A percentile compares a stretch with the other conserved stretches of the same genome.
Conservation (phyloP, 352 stramenopile genomes). For the Globisporangium camurandrum region DNA sequence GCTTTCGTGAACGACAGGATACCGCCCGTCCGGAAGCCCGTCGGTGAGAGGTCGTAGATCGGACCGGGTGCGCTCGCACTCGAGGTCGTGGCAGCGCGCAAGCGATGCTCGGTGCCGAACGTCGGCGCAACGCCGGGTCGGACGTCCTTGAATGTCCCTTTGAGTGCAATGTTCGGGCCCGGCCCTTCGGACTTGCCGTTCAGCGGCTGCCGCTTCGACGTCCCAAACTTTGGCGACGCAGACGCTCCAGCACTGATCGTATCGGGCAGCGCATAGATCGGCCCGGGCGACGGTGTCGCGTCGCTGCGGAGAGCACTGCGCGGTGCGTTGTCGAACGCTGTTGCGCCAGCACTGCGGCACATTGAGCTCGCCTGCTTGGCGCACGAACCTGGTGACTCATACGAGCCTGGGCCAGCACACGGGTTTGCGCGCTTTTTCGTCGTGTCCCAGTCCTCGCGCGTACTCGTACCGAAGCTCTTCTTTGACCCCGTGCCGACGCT, state of each 20-base stretch:
- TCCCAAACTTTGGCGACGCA: conserved; percentile 52
- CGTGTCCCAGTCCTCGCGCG: conserved; percentile 72
- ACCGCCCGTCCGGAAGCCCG: conserved; percentile 49
- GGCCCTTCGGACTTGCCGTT: conserved; percentile 45
- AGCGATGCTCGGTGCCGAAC: conserved; percentile 59
- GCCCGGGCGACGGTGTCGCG: conserved; percentile 54
- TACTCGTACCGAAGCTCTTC: conserved; percentile 77
- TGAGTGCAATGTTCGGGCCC: conserved; percentile 58
- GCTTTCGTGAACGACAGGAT: conserved; percentile 55
- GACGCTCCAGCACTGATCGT: conserved; percentile 25
- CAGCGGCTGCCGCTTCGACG: conserved; percentile 41
- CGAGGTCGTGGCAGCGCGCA: conserved; percentile 18
- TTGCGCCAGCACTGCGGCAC: conserved; percentile 30
- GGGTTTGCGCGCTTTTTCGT: conserved; percentile 49
- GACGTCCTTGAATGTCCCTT: conserved; percentile 36
- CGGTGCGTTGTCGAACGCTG: conserved; percentile 63
- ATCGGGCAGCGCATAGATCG: conserved; percentile 65
- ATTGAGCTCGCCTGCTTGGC: conserved; percentile 52
- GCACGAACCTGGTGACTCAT: conserved; percentile 48
- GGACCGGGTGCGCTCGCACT: conserved; percentile 35
- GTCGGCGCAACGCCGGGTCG: conserved; percentile 47
- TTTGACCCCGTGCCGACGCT: conserved; percentile 43
- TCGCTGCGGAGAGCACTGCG: conserved; percentile 37
- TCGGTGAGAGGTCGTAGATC: conserved; percentile 65
- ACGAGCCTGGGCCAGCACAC: conserved; percentile 61